Base-by-base conservation (phyloP, 208 protist species). In the Trypanosoma congolense region DNA sequence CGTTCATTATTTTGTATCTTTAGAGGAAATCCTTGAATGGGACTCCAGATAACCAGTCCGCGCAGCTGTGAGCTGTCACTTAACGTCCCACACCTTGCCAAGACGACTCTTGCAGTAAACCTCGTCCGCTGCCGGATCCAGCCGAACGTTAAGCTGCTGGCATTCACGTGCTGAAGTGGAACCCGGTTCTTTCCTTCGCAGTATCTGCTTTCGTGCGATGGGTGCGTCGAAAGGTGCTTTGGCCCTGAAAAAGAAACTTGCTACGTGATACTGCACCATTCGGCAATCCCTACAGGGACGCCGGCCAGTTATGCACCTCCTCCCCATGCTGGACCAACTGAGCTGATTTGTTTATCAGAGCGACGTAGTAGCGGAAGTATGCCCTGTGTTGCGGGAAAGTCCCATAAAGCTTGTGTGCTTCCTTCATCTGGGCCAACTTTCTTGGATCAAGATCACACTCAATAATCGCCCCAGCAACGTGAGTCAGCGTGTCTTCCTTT, bases 371-470 rank as follows among this genome's bases (percentile, higher is more conserved):
- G 8, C 46, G 10, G 4, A 26, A 22, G 22, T 51, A 50, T 16
- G 29, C 2, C 9, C 29, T 6, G 43, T 42, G 54, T 30, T 33
- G 40, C 29, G 54, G 10, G 2, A 12, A 8, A 50, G 9, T 25
- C 50, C 54, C 30, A 50, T 30, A 9, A 24, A 42, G 54, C 26
- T 42, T 1, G 54, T 28, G 2, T 50, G 25, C 26, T 60, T 60
- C 22, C 54, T n/a, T 21, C 41, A 60, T 16, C 24, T 60, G 8
- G 2, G 54, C 21, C 36, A 50, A 30, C 4, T 50, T 10, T 14
- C 43, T 21, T 14, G 38, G 42, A n/a, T 60, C 54, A 28, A 41
- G 43, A 24, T 60, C 12, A 42, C 50, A 28, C 28, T 60, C 54
- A 18, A 60, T 22, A 38, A 42, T 42, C 25, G 3, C 54, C 21